Evolutionary conservation across 106 monocot genomes (phyloP), one percentile per base, ranked within the genome.

Genomic region (Chionographis japonica): DNA sequence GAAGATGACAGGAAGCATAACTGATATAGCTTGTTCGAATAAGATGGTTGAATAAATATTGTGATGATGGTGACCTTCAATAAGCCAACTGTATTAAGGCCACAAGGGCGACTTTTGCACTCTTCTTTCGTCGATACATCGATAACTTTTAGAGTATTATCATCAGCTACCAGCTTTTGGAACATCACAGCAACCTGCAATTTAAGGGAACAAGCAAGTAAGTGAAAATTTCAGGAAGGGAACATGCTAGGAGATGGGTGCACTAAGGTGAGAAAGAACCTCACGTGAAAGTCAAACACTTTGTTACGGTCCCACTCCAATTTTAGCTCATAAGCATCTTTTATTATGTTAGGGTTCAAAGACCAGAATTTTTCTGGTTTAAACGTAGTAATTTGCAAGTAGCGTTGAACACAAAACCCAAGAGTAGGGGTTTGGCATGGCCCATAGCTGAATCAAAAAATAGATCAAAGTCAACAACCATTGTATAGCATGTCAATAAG

Each of bases 361-460:
- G 84, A 95, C 95, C 95, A 95, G 62, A 86, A 91, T 40, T 84
- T 95, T 81, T 95, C 88, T 51, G 95, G 88, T 70, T 91, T 95
- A 67, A 95, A 95, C 57, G 95, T 95, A 59, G 81, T 91, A 54
- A 95, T 95, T 82, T 92, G 95, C 83, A 86, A 57, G 52, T 84
- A 80, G 40, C 91, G 88, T 65, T 92, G 91, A 51, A 95, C 95
- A 75, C 95, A 95, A 76, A 95, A 95, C 68, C 95, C 91, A 58
- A 95, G 86, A 12, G 95, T 95, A 58, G 95, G 95, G 10, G 91
- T 95, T 77, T 95, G 95, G 68, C 95, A 95, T 67, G 95, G 95
- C 38, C 95, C 95, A 80, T 95, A 95, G 62, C 95, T 95, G 84
- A 81, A 67, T 71, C n/a, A 68, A 67, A 46, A 52, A 65, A 72